Evolutionary conservation across 768 basidiomycete species (phyloP).

Genomic region (Butyriboletus loyo): DNA sequence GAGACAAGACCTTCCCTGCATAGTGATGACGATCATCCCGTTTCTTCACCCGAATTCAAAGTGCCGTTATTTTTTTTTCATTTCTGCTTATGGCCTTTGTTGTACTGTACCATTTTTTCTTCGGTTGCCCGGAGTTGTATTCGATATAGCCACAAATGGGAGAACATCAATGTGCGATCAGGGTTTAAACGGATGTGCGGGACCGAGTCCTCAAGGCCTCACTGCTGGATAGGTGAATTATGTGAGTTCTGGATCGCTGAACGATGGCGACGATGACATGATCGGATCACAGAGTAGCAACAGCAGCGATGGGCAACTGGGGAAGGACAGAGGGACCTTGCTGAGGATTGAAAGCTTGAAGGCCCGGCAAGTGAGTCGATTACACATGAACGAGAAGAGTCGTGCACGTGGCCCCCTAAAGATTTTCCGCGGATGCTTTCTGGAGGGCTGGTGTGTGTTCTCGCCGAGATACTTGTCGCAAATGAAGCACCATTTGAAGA

Average conservation of each 20-base stretch:
- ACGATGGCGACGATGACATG: neutral
- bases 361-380: neutral
- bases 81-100: neutral
- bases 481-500: no score
- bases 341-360: neutral
- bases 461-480: no score
- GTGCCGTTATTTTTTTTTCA: neutral
- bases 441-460: no score
- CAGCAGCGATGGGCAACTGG: neutral
- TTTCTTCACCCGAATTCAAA: neutral
- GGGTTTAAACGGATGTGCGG: no score
- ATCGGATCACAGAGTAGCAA: no score
- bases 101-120: no score
- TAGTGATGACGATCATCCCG: neutral
- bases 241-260: neutral
- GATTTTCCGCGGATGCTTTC: neutral
- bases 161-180: no score
- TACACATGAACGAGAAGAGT: neutral
- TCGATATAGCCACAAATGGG: no score
- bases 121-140: neutral
- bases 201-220: no score
- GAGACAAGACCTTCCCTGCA: constrained; percentile 4
- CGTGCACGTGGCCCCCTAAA: neutral
- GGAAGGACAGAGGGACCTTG: neutral
- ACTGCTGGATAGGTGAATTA: neutral